Evolutionary conservation across 768 basidiomycete genomes (phyloP), one percentile per base, ranked within the genome.

Genomic region (Russula earlei): DNA sequence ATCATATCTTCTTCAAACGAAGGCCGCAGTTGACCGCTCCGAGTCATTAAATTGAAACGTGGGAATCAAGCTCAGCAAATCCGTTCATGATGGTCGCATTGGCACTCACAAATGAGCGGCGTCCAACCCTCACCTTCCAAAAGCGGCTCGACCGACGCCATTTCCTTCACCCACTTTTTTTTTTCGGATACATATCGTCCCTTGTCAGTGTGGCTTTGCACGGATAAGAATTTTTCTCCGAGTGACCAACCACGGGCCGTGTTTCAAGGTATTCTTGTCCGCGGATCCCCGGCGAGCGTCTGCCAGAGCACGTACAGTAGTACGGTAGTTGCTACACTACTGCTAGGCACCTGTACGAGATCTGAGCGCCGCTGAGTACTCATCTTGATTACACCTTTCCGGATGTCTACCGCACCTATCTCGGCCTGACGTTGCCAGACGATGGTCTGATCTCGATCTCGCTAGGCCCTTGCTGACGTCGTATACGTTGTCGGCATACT

Each of bases 271-370:
- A 48, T 19, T 41, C 22, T 44, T 2, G 34, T 53, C 55, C 55
- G 54, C 54, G 54, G 54, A 55, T 55, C 54, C 29, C 46, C 20
- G 19, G 22, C 12, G n/a, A 41, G 41, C 46, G 46, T 54, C 53
- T 40, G 10, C 45, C 19, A 19, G 24, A 22, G 20, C 24, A 29
- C 25, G 37, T 31, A 47, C 15, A 41, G 20, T 8, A 33, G 36
- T n/a, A n/a, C n/a, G n/a, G n/a, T 15, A 38, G 25, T 29, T 14
- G 12, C 19, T 8, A n/a, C 29, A 33, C 29, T 31, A 31, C 40
- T n/a, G 25, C 27, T 20, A 22, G 25, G 19, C 27, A 45, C 29
- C 17, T 29, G 29, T 54, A 54, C 45, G 45, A 31, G n/a, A 31
- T 37, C 34, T n/a, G 42, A 44, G 17, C 33, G 33, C 42, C 34